A percentile compares a stretch with the other conserved stretches of the same genome.
These are phyloP conservation scores for Lentinula lateritia DNA, from an alignment of 768 basidiomycete species.

Conservation along the genomic window DNA sequence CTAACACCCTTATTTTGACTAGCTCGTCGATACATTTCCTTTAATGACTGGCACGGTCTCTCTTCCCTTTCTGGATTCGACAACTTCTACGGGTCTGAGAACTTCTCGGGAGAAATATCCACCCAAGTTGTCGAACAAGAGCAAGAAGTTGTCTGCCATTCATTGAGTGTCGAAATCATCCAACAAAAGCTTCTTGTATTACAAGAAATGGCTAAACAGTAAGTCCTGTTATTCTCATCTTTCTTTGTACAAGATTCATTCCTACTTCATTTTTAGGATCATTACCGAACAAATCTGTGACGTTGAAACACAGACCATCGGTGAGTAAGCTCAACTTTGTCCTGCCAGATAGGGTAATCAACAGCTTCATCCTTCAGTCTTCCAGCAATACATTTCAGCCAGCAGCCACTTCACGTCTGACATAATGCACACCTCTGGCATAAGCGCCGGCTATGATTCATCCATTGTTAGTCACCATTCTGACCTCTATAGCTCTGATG, in stretches of 20 bases:
- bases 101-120: constrained; percentile 35
- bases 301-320: constrained; percentile 36
- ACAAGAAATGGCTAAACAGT: constrained; percentile 43
- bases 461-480: not conserved
- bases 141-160: constrained; percentile 34
- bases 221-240: not conserved
- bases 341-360: not conserved
- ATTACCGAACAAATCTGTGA: constrained; percentile 43
- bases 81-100: constrained; percentile 38
- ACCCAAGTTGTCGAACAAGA: constrained; percentile 26
- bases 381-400: constrained; percentile 8
- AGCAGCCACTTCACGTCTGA: constrained; percentile 7
- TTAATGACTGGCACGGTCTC: constrained; percentile 32
- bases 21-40: constrained; percentile 11
- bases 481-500: constrained; percentile 4
- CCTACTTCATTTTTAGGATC: constrained; percentile 22
- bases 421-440: constrained; percentile 5
- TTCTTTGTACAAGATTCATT: not conserved
- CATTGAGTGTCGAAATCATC: constrained; percentile 30
- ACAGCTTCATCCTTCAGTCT: not conserved
- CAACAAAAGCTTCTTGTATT: constrained; percentile 41
- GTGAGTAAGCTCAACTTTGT: not conserved
- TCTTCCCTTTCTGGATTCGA: constrained; percentile 34
- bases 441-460: constrained; percentile 7
- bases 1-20: not conserved